phyloP scores from a whole-genome alignment of 2,329 filamentous ascomycete genomes.

The Akanthomyces muscarius region DNA sequence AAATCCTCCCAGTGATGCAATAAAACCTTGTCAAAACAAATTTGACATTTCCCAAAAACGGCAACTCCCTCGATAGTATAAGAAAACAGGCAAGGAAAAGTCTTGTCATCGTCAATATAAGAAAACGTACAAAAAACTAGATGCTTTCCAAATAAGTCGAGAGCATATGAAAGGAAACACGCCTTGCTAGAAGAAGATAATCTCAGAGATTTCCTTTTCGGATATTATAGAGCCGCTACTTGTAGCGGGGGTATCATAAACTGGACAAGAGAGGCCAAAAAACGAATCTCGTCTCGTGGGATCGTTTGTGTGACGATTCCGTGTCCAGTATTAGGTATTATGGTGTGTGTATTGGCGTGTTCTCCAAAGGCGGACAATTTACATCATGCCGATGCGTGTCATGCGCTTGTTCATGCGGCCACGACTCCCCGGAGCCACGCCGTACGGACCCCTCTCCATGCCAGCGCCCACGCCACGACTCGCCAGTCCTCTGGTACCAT shows the following conservation, averaged over 20 bases:
- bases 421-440: constrained; percentile 32
- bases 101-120: background rate
- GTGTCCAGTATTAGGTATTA: background rate
- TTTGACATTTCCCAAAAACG: background rate
- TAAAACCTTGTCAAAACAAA: background rate
- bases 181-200: background rate
- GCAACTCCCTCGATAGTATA: background rate
- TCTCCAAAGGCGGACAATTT: constrained; percentile 18
- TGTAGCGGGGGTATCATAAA: background rate
- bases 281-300: background rate
- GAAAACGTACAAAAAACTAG: background rate
- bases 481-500: constrained; percentile 10
- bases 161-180: background rate
- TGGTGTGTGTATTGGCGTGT: background rate
- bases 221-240: background rate
- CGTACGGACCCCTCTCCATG: constrained; percentile 21
- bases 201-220: background rate
- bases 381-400: constrained; percentile 58
- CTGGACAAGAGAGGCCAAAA: background rate
- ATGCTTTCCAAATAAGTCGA: background rate
- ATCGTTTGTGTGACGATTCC: background rate
- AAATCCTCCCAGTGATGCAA: background rate
- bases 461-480: constrained; percentile 2
- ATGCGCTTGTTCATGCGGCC: constrained; percentile 52
- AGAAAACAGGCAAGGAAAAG: background rate